Evolutionary conservation across 306 rosid genomes (phyloP).

Genomic region (Dryas alaskensis): DNA sequence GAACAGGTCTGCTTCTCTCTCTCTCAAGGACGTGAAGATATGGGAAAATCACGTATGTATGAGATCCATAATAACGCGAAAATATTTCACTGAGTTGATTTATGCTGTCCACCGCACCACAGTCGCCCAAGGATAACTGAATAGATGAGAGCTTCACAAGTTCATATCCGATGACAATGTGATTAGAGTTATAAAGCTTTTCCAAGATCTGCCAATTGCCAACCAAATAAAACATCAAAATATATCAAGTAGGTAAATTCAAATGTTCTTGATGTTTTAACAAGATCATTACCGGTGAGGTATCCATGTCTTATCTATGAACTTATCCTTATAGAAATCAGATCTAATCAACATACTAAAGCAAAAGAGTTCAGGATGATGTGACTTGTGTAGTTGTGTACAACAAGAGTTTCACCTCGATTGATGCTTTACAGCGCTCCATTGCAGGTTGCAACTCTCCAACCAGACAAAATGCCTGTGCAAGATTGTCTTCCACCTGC

Average conservation of each 20-base stretch:
- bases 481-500: constrained; percentile 85
- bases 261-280: no score
- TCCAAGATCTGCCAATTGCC: constrained; percentile 63
- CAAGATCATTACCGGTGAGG: not conserved
- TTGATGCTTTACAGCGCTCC: constrained; percentile 77
- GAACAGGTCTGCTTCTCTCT: constrained; percentile 16
- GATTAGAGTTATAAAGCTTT: constrained; percentile 64
- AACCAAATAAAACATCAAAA: constrained; percentile 4
- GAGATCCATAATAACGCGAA: constrained; percentile 63
- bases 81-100: constrained; percentile 50
- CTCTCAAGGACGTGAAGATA: constrained; percentile 39
- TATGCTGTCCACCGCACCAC: constrained; percentile 40
- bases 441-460: constrained; percentile 54
- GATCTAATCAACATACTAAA: constrained; percentile 7
- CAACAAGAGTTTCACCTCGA: constrained; percentile 44
- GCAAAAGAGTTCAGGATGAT: constrained; percentile 9
- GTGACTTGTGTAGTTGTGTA: not conserved
- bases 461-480: constrained; percentile 66
- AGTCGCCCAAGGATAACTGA: constrained; percentile 58
- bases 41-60: constrained; percentile 59
- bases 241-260: not conserved
- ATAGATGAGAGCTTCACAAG: constrained; percentile 80
- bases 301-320: not conserved
- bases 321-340: not conserved
- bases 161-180: constrained; percentile 80